Evolutionary conservation across 345 rosid species (phyloP).

Genomic region (Syzygium grande): DNA sequence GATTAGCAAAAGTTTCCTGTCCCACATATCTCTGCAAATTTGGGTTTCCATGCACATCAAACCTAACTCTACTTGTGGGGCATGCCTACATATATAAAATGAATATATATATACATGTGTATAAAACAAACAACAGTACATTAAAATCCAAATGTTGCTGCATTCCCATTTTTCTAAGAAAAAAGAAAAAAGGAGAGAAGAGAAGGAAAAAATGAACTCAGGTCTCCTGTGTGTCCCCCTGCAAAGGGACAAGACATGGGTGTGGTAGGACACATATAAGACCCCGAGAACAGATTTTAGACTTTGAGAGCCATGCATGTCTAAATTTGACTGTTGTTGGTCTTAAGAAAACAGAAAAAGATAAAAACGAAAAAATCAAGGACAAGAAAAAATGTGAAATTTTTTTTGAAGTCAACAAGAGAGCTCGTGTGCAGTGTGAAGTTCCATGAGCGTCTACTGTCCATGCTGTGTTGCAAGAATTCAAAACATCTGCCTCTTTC

Average conservation of each 20-base stretch:
- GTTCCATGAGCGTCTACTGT: not conserved
- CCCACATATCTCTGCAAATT: not conserved
- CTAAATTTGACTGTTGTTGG: not conserved
- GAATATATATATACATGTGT: not conserved
- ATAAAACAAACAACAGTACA: not conserved
- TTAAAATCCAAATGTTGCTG: not conserved
- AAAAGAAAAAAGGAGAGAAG: not conserved
- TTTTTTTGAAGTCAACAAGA: not conserved
- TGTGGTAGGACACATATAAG: not conserved
- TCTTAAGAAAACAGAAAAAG: not conserved
- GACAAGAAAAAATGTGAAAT: not conserved
- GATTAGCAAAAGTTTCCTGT: not conserved
- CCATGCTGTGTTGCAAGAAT: not conserved
- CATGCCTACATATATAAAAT: not conserved
- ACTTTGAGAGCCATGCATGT: not conserved
- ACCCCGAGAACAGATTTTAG: not conserved
- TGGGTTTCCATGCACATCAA: not conserved
- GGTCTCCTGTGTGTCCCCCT: constrained; percentile 1
- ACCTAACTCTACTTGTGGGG: not conserved
- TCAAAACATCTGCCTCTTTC: constrained; percentile 6
- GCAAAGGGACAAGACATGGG: not conserved
- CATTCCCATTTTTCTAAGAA: not conserved
- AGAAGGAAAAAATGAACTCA: not conserved
- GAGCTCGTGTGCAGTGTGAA: not conserved
- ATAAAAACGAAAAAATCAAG: not conserved